phyloP scores from a whole-genome alignment of 176 grass and related monocot genomes.

The Eleusine indica region DNA sequence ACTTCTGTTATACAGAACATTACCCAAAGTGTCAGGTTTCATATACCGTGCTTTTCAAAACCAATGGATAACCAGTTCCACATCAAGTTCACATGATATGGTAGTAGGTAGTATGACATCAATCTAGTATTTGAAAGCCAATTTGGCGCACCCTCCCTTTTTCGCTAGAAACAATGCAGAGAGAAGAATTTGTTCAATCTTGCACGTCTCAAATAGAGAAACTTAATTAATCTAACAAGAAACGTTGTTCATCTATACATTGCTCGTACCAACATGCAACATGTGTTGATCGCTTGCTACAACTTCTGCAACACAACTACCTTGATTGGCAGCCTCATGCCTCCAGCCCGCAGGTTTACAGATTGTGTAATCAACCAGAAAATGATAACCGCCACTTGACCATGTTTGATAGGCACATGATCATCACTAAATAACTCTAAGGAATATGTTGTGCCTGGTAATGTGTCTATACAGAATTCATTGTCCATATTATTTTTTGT shows the following conservation, averaged over 20 bases:
- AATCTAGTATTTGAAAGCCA: slow-evolving; percentile 10
- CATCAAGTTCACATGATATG: background rate
- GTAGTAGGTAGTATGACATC: background rate
- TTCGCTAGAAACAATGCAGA: background rate
- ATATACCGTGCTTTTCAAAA: too few species aligned
- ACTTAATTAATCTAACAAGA: background rate
- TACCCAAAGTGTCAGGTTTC: too few species aligned
- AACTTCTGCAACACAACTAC: background rate
- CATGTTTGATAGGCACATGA: background rate
- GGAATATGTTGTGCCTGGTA: background rate
- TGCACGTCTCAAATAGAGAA: background rate
- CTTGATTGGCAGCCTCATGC: background rate
- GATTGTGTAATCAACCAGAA: background rate
- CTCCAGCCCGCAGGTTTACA: background rate
- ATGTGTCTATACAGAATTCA: background rate
- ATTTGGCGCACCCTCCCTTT: background rate
- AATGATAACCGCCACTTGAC: too few species aligned
- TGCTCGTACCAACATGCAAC: background rate
- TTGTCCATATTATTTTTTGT: background rate
- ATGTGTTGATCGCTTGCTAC: background rate
- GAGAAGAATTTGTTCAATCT: background rate
- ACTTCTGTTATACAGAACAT: too few species aligned
- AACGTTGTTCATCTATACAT: background rate
- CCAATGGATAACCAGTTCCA: too few species aligned
- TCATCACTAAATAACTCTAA: background rate